Evolutionary conservation across 495 filamentous ascomycete genomes (phyloP).

Genomic region (Penicillium samsonianum): DNA sequence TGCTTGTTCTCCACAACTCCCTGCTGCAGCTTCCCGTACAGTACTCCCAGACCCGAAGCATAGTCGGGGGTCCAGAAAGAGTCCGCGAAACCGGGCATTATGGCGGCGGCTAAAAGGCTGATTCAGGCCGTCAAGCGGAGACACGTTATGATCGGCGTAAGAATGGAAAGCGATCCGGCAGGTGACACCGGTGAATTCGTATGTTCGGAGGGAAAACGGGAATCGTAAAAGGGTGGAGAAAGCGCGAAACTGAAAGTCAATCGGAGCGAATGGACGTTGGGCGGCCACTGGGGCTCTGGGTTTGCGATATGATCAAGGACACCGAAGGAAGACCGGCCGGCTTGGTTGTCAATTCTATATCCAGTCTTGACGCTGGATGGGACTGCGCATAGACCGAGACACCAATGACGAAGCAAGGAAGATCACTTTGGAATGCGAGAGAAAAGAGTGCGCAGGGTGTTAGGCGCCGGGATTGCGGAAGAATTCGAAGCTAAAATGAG

Average conservation of each 20-base stretch:
- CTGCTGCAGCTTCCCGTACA: constrained; percentile 97
- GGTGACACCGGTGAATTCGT: neutral
- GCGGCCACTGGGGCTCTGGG: constrained; percentile 10
- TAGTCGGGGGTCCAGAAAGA: constrained; percentile 97
- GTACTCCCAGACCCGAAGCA: constrained; percentile 87
- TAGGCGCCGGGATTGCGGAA: constrained; percentile 11
- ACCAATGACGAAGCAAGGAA: constrained; percentile 11
- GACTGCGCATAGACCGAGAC: constrained; percentile 12
- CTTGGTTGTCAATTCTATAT: constrained; percentile 4
- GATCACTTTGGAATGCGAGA: constrained; percentile 13
- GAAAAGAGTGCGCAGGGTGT: neutral
- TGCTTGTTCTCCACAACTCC: constrained; percentile 94
- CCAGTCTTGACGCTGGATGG: constrained; percentile 1
- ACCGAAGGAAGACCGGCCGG: constrained; percentile 10
- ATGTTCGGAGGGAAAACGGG: neutral
- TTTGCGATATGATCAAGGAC: constrained; percentile 1
- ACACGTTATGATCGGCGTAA: neutral
- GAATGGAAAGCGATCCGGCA: neutral
- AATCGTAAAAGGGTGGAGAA: neutral
- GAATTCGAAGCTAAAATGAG: constrained; percentile 17
- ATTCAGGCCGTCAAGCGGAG: constrained; percentile 8
- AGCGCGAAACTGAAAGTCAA: constrained; percentile 5
- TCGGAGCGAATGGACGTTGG: constrained; percentile 4
- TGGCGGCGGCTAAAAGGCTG: constrained; percentile 22
- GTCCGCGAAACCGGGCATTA: constrained; percentile 85